phyloP scores from a whole-genome alignment of 805 yeast genomes.

The Myxozyma udenii region DNA sequence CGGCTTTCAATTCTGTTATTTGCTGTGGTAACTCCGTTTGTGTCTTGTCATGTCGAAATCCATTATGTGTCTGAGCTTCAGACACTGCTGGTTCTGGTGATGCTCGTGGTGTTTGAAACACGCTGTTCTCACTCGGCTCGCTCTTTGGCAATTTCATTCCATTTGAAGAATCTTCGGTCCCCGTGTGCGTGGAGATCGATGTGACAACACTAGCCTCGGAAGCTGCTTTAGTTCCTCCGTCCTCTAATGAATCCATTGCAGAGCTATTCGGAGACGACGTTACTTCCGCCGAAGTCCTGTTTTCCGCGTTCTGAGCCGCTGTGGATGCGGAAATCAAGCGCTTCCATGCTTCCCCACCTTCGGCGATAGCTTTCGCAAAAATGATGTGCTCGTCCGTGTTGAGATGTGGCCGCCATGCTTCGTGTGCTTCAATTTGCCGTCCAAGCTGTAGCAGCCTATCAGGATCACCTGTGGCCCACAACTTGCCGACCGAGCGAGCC shows the following conservation, averaged over 20 bases:
- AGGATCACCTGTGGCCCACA: constrained; percentile 33
- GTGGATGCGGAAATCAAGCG: constrained; percentile 30
- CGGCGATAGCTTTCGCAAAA: constrained; percentile 36
- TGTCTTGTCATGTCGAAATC: background rate
- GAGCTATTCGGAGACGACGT: background rate
- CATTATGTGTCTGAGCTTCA: background rate
- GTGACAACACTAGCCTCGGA: background rate
- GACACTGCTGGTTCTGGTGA: background rate
- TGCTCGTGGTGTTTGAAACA: background rate
- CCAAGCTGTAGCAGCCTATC: constrained; percentile 26
- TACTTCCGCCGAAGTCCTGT: background rate
- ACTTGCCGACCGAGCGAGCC: constrained; percentile 5
- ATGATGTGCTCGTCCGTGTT: constrained; percentile 41
- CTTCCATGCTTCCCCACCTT: constrained; percentile 38
- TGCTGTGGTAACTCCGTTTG: background rate
- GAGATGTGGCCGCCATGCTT: constrained; percentile 40
- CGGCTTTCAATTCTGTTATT: background rate
- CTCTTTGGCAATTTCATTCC: background rate
- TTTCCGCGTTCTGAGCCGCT: constrained; percentile 1
- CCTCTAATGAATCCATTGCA: background rate
- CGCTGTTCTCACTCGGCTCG: background rate
- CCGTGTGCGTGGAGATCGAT: background rate
- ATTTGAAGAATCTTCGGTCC: background rate
- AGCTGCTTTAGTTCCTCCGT: background rate
- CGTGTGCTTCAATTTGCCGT: constrained; percentile 29